Base-by-base conservation (phyloP, 225 moss, liverwort and hornwort genomes). In the Physcomitrellopsis africana region DNA sequence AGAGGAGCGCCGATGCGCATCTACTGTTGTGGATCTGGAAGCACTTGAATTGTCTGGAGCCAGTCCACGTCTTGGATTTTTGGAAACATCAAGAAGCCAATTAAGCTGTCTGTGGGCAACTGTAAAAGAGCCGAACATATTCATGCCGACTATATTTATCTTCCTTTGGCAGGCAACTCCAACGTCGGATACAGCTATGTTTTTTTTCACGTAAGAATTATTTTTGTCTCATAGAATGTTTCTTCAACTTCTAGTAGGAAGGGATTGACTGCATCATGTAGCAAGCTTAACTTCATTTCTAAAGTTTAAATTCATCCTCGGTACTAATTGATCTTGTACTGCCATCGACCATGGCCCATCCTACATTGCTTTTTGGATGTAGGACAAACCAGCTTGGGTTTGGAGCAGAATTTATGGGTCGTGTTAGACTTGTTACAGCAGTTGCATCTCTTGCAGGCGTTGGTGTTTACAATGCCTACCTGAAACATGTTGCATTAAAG, bases 81-180 rank as follows among this genome's bases (percentile, higher is more conserved):
- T 88, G 9, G 81, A 91, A 76, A 81, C 85, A 19, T 90, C 94
- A 14, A 89, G 69, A 63, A 82, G 81, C 45, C 97, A 99, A 68
- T 74, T 95, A 65, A 83, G 80, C 51, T 90, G 80, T 80, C 62
- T 99, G 78, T 93, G 89, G 94, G 85, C 90, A 43, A 95, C 94
- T 59, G 77, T 90, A 24, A 92, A 89, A 85, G 97, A 95, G 69
- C 97, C 93, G 44, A 95, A 83, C 67, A 99, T 99, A 69, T 85
- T 93, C 22, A 78, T 95, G 81, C 97, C 97, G 18, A 99, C 97
- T 26, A 16, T 95, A 24, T 99, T 99, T 63, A 99, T 99, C 74
- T 93, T 95, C 77, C 75, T 99, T 52, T 99, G 94, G 97, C 97
- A 99, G 84, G 82, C 97, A 62, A 88, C 94, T 71, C 97, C 97